These are phyloP conservation scores for Hevea brasiliensis DNA, from an alignment of 345 rosid species.

Conservation along the genomic window DNA sequence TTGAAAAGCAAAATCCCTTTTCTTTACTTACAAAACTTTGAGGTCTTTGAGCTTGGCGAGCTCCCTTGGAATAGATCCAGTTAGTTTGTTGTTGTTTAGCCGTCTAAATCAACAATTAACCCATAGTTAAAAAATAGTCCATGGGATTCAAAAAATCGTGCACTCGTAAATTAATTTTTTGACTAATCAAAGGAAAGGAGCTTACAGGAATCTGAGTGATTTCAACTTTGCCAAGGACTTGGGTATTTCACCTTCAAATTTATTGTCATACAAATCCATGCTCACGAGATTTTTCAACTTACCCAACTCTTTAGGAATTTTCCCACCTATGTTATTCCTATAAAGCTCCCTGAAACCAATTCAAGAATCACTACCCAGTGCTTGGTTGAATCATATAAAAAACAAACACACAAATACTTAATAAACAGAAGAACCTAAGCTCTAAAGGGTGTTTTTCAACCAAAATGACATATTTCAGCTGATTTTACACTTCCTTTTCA, in stretches of 20 bases:
- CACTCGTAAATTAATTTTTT: not conserved
- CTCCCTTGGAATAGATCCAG: conserved; percentile 65
- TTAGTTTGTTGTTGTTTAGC: conserved; percentile 61
- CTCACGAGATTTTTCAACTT: conserved; percentile 56
- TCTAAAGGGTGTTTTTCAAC: not conserved
- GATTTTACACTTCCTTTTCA: not conserved
- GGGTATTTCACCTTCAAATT: conserved; percentile 60
- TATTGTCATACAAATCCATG: conserved; percentile 59
- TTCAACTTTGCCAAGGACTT: conserved; percentile 58
- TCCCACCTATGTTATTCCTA: conserved; percentile 44
- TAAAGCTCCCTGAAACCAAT: conserved; percentile 61
- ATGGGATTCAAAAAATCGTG: not conserved
- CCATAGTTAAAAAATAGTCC: not conserved
- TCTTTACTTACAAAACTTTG: conserved; percentile 58
- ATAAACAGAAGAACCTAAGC: not conserved
- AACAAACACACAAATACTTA: not conserved
- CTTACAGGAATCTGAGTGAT: conserved; percentile 71
- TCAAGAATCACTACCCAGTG: conserved; percentile 12
- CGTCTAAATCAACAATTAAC: conserved; percentile 43
- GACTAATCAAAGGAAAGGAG: conserved; percentile 4
- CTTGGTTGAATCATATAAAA: not conserved
- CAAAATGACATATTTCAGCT: not conserved
- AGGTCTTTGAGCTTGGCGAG: conserved; percentile 54
- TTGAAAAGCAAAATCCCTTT: not conserved
- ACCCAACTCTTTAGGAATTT: conserved; percentile 60